Percentiles rank a stretch among this genome's conserved stretches.
Conservation (phyloP, 1,284 basidiomycete species). For the Pholiota adiposa region DNA sequence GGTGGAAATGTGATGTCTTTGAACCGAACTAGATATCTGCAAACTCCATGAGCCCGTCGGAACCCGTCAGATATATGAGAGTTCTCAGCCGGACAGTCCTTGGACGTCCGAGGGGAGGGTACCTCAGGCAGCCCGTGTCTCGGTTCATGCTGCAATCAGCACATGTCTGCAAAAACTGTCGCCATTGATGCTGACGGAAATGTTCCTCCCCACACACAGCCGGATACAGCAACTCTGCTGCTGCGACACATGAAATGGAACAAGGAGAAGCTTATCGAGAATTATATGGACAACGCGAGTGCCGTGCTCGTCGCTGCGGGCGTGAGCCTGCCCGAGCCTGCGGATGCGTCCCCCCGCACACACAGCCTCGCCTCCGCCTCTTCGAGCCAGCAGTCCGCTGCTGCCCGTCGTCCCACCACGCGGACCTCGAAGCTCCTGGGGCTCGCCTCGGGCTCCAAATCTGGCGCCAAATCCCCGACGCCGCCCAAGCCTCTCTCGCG, state of each 20-base stretch:
- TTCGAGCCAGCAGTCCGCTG: constrained; percentile 24
- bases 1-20: neutral
- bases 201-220: neutral
- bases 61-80: constrained; percentile 1
- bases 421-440: constrained; percentile 46
- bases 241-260: constrained; percentile 93
- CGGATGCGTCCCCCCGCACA: constrained; percentile 39
- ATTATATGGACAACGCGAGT: constrained; percentile 90
- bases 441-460: constrained; percentile 37
- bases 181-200: constrained; percentile 2
- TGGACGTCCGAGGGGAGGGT: neutral
- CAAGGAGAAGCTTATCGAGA: constrained; percentile 93
- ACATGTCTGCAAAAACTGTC: neutral
- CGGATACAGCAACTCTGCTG: constrained; percentile 67
- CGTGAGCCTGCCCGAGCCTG: constrained; percentile 41
- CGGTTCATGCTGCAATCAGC: constrained; percentile 5
- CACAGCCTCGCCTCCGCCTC: constrained; percentile 24
- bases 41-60: neutral
- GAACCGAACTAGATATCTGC: no score
- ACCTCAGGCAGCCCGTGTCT: constrained; percentile 1
- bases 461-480: constrained; percentile 31
- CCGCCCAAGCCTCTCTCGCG: constrained; percentile 34
- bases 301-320: constrained; percentile 77
- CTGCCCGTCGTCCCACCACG: constrained; percentile 41
- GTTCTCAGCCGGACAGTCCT: neutral